Base-by-base conservation (phyloP, 2,329 filamentous ascomycete species). In the Claviceps citrina region DNA sequence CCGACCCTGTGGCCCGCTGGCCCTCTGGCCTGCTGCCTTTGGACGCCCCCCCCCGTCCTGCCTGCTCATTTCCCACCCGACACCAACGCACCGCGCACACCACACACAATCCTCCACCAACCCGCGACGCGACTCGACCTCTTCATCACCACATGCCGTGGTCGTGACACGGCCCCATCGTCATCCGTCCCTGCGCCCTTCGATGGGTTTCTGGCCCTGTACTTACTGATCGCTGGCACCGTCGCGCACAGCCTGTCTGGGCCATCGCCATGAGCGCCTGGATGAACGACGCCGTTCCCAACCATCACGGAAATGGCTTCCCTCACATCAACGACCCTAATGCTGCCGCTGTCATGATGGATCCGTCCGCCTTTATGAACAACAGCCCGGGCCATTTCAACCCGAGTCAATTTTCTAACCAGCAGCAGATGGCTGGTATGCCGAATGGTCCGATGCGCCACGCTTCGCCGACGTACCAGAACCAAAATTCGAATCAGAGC, bases 361-460 rank as follows among this genome's bases (percentile, higher is more conserved):
- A 81, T 55, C 73, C 75, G 8, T 70, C 73, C 12, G 67, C 70
- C 43, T 79, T 76, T 53, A 73, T 80, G 71, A 65, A 66, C 57
- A 65, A 66, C 57, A 73, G 67, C 58, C 58, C 66, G 48, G 63
- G 58, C 54, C 73, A 75, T 57, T 79, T 77, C 62, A 78, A 74
- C 58, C 67, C 68, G 49, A 59, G 67, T 45, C 71, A 74, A 54
- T 76, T 73, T 49, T 59, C 67, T 45, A 76, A 72, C 51, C 60
- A 61, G 43, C 61, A 62, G 45, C 71, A 73, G 56, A 68, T 74
- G 62, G 61, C 65, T 44, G 66, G 61, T 54, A 81, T 89, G 73
- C 83, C 84, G 58, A 91, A 89, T 66, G 81, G 84, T 63, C 76
- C 71, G 53, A 80, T 83, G 68, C 84, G 84, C 69, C 87, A 85